Base-by-base conservation (phyloP, 1,284 basidiomycete species). In the Heterobasidion occidentale region DNA sequence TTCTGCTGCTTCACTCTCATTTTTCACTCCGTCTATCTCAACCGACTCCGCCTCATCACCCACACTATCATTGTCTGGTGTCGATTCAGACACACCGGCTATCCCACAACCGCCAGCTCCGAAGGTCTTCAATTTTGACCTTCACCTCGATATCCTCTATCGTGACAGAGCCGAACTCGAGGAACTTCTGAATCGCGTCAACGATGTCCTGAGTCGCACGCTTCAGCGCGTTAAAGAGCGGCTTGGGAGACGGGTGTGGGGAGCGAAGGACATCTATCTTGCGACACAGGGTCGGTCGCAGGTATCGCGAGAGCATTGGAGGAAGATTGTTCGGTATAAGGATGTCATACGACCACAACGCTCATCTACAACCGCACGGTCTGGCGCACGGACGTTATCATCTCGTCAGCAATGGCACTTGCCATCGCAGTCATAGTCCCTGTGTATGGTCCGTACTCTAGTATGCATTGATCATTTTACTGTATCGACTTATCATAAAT, bases 211-310 rank as follows among this genome's bases (percentile, higher is more conserved):
- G 9, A 75, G 70, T 7, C 79, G 85, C n/a, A 77, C 72, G 20
- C 70, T 71, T 1, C 78, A 83, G 58, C 78, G 86, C 27, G 56
- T 80, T 17, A 88, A 88, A 68, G 87, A 90, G 68, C 74, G 78
- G 35, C 69, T 89, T 12, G 86, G 85, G 3, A 78, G 88, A 14
- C 79, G 88, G 17, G 79, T 90, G 3, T 90, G 86, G 86, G 65
- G 59, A 8, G 73, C 67, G 35, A 81, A 80, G 66, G 71, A 81
- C 56, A 61, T 90, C 3, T 90, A 77, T 61, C 52, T 89, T 50
- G 66, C 64, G 20, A 63, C 66, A 17, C 59, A 62, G n/a, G 55
- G 53, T 15, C 74, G 77, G 33, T 57, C 65, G 9, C 38, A 58
- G 9, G 57, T 78, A 20, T 60, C 65, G 19, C 69, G 69, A 46